Evolutionary conservation across 2,329 filamentous ascomycete species (phyloP).

Genomic region (Xylaria sp.): DNA sequence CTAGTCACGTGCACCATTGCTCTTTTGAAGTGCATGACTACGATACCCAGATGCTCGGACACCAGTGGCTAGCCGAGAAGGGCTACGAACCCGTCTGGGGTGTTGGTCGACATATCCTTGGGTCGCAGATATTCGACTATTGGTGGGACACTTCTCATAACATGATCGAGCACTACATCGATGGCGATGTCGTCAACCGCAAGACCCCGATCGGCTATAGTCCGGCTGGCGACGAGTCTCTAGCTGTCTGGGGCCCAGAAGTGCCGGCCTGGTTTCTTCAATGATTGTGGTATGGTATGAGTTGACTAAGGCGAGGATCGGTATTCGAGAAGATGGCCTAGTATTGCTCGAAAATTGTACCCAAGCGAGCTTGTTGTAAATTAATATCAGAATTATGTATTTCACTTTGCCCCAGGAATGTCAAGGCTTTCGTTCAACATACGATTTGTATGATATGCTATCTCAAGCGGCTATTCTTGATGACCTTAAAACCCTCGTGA

Average conservation of each 20-base stretch:
- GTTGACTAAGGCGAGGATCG: not conserved
- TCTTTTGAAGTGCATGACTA: slow-evolving; percentile 38
- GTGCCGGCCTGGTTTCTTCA: slow-evolving; percentile 34
- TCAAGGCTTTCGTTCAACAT: not conserved
- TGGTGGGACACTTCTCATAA: slow-evolving; percentile 36
- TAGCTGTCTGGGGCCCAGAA: slow-evolving; percentile 38
- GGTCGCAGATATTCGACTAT: slow-evolving; percentile 38
- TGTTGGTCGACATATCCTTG: slow-evolving; percentile 35
- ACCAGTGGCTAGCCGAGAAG: slow-evolving; percentile 32
- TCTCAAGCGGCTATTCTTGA: not conserved
- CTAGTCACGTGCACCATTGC: slow-evolving; percentile 35
- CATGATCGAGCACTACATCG: slow-evolving; percentile 38
- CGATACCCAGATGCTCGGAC: slow-evolving; percentile 37
- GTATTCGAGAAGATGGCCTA: not conserved
- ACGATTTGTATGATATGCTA: not conserved
- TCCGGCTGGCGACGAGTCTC: slow-evolving; percentile 33
- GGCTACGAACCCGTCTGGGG: slow-evolving; percentile 36
- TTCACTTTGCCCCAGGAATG: not conserved
- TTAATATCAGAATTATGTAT: not conserved
- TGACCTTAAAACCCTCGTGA: not conserved
- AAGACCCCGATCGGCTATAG: slow-evolving; percentile 35
- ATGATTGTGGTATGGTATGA: not conserved
- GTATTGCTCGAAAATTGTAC: not conserved
- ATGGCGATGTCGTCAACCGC: slow-evolving; percentile 35
- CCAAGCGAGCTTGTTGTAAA: not conserved